Conservation (phyloP, 2,329 filamentous ascomycete genomes). For the Neofusicoccum laricinum region DNA sequence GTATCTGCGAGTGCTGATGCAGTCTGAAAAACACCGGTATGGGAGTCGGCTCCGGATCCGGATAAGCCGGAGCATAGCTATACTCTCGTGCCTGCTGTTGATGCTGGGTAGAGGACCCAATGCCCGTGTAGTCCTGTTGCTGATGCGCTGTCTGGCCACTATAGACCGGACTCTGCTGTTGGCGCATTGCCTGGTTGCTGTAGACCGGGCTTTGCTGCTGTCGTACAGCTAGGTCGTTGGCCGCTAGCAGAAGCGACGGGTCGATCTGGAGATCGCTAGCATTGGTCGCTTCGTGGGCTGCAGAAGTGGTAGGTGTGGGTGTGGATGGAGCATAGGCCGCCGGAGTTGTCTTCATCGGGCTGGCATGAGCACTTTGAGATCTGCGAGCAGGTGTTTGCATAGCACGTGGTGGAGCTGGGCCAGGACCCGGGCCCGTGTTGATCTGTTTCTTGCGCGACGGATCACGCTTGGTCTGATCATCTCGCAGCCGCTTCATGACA, state of each 20-base stretch:
- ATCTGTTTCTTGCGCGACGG: slow-evolving; percentile 43
- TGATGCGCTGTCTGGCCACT: not conserved
- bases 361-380: not conserved
- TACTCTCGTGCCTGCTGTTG: slow-evolving; percentile 10
- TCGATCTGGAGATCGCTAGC: slow-evolving; percentile 61
- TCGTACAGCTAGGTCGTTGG: slow-evolving; percentile 41
- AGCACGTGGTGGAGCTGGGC: slow-evolving; percentile 30
- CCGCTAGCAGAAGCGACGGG: slow-evolving; percentile 59
- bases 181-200: slow-evolving; percentile 39
- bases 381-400: not conserved
- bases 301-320: slow-evolving; percentile 20
- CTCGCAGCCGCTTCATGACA: slow-evolving; percentile 72
- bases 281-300: slow-evolving; percentile 24
- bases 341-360: not conserved
- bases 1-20: slow-evolving; percentile 60
- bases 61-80: slow-evolving; percentile 14
- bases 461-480: slow-evolving; percentile 61
- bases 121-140: not conserved
- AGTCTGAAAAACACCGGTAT: slow-evolving; percentile 69
- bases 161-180: slow-evolving; percentile 2
- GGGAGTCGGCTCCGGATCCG: slow-evolving; percentile 19
- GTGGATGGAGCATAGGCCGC: slow-evolving; percentile 12
- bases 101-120: not conserved
- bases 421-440: slow-evolving; percentile 42
- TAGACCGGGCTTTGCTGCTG: slow-evolving; percentile 2